These are phyloP conservation scores for Talaromyces marneffei DNA, from an alignment of 2,329 filamentous ascomycete genomes.

Conservation along the genomic window DNA sequence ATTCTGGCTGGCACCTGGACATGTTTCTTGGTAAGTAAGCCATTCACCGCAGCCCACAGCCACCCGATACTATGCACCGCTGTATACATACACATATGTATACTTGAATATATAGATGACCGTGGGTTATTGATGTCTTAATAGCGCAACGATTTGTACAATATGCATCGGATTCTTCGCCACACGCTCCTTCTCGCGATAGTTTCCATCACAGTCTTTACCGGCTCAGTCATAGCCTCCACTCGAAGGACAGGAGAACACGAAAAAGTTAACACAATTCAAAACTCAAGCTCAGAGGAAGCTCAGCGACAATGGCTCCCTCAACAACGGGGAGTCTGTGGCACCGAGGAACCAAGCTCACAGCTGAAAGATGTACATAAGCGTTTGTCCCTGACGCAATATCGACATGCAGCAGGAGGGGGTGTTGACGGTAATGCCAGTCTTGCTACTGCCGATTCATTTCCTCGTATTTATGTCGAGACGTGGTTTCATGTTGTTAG, in stretches of 20 bases:
- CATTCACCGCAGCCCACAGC: neutral
- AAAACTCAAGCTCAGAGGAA: neutral
- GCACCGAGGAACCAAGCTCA: conserved; percentile 25
- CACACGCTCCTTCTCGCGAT: conserved; percentile 10
- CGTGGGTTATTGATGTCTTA: neutral
- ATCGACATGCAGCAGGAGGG: conserved; percentile 5
- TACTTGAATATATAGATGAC: neutral
- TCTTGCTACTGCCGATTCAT: conserved; percentile 7
- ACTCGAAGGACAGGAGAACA: neutral
- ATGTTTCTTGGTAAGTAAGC: neutral
- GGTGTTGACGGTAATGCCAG: conserved; percentile 17
- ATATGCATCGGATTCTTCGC: conserved; percentile 10
- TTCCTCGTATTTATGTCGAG: conserved; percentile 31
- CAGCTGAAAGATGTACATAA: conserved; percentile 24
- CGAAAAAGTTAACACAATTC: neutral
- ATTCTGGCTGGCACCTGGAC: neutral
- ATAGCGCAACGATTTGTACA: neutral
- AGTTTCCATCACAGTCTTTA: conserved; percentile 2
- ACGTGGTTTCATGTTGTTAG: conserved; percentile 42
- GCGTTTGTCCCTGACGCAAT: conserved; percentile 20
- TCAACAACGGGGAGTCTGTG: conserved; percentile 21
- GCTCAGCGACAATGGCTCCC: neutral
- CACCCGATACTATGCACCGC: neutral
- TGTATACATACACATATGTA: neutral
- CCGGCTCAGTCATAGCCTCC: neutral